Conservation (phyloP, 768 basidiomycete species). For the Jaapia argillacea region DNA sequence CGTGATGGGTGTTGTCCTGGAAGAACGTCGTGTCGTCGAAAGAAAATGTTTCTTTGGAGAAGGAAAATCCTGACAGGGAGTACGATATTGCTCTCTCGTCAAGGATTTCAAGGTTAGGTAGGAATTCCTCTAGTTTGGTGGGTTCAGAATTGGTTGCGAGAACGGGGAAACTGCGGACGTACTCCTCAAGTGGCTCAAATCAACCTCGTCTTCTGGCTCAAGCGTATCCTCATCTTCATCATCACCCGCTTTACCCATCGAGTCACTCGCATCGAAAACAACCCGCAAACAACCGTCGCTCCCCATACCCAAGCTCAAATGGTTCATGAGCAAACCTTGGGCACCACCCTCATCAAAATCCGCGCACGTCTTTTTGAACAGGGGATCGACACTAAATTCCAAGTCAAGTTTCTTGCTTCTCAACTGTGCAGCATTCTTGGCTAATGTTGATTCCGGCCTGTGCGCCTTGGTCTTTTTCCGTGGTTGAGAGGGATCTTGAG, state of each 20-base stretch:
- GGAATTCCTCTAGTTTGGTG: slow-evolving; percentile 44
- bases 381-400: slow-evolving; percentile 92
- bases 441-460: slow-evolving; percentile 77
- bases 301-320: slow-evolving; percentile 69
- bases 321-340: slow-evolving; percentile 93
- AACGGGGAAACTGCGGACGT: slow-evolving; percentile 4
- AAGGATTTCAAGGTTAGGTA: slow-evolving; percentile 57
- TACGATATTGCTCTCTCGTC: slow-evolving; percentile 70
- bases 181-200: slow-evolving; percentile 57
- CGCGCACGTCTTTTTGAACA: slow-evolving; percentile 95
- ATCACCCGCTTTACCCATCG: slow-evolving; percentile 60
- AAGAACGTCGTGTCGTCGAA: slow-evolving; percentile 57
- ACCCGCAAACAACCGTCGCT: slow-evolving; percentile 78
- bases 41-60: slow-evolving; percentile 55
- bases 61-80: slow-evolving; percentile 74
- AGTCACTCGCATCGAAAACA: slow-evolving; percentile 94
- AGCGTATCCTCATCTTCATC: slow-evolving; percentile 59
- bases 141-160: slow-evolving; percentile 4
- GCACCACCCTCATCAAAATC: slow-evolving; percentile 99
- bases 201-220: slow-evolving; percentile 62
- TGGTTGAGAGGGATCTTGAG: slow-evolving; percentile 48
- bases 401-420: slow-evolving; percentile 90
- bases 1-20: slow-evolving; percentile 36
- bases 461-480: slow-evolving; percentile 55
- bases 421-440: slow-evolving; percentile 72